phyloP scores from a whole-genome alignment of 2,329 filamentous ascomycete species.

The Gaeumannomyces sp. region DNA sequence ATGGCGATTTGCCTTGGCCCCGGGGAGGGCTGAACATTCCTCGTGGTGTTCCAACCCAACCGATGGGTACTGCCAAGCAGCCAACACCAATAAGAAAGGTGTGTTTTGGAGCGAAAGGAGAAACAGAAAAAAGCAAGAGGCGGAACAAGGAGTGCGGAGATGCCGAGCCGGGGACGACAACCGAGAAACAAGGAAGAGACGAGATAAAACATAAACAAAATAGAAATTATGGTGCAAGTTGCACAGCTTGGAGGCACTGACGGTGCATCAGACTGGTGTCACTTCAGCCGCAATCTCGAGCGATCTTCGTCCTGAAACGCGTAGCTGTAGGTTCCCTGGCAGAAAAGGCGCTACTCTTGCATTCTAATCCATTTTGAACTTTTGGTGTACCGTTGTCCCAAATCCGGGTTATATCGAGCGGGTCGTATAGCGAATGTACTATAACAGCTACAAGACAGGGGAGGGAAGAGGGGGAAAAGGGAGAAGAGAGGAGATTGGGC shows the following conservation, averaged over 20 bases:
- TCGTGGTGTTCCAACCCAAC: not conserved
- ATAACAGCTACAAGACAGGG: not conserved
- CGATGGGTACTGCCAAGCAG: not conserved
- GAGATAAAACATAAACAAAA: not conserved
- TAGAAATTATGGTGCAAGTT: not conserved
- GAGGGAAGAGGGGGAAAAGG: not conserved
- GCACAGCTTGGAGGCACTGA: not conserved
- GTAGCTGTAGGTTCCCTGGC: too few species aligned
- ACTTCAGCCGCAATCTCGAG: not conserved
- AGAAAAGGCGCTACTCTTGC: not conserved
- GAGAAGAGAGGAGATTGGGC: not conserved
- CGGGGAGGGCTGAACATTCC: not conserved
- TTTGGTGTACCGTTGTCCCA: not conserved
- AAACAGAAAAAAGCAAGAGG: not conserved
- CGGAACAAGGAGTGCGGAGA: too few species aligned
- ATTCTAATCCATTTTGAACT: not conserved
- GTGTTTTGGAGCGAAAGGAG: not conserved
- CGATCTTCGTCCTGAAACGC: too few species aligned
- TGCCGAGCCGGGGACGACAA: too few species aligned
- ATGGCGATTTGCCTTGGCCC: not conserved
- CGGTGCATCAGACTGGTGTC: not conserved
- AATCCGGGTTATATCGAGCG: not conserved
- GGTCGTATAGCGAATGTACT: not conserved
- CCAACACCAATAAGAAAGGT: not conserved
- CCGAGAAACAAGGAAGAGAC: not conserved